A percentile compares a stretch with the other conserved stretches of the same genome.
These are phyloP conservation scores for Asterochloris sp. DNA, from an alignment of 139 green algal genomes.

Conservation along the genomic window DNA sequence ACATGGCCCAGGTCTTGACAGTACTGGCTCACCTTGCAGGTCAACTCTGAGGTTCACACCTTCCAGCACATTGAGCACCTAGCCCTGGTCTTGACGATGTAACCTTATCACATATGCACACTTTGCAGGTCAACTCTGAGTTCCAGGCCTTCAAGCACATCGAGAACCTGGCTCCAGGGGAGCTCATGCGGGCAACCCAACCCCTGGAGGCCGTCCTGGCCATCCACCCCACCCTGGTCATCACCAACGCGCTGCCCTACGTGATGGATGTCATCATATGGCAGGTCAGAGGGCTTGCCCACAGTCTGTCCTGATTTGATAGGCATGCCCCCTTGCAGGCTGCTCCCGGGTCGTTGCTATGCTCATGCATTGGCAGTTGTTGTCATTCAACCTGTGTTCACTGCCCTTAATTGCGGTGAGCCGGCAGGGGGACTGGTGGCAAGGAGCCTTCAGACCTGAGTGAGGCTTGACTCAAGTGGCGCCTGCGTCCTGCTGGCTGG, in stretches of 20 bases:
- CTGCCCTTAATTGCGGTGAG: too few relatives aligned
- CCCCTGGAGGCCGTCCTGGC: slow-evolving; percentile 68
- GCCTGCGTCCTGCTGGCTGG: too few relatives aligned
- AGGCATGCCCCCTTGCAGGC: too few relatives aligned
- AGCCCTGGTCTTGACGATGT: background rate
- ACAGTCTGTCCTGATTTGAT: too few relatives aligned
- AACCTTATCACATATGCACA: background rate
- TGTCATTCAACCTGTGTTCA: background rate
- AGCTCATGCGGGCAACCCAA: slow-evolving; percentile 44
- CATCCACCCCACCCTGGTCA: slow-evolving; percentile 60
- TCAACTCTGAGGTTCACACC: too few relatives aligned
- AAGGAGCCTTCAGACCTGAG: too few relatives aligned
- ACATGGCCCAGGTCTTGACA: background rate
- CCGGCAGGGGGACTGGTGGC: too few relatives aligned
- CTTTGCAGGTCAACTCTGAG: slow-evolving; percentile 44
- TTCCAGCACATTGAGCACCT: background rate
- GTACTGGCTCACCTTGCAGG: slow-evolving; percentile 7
- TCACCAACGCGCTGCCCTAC: slow-evolving; percentile 77
- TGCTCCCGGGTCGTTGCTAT: too few relatives aligned
- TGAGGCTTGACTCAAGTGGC: too few relatives aligned
- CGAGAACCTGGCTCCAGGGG: slow-evolving; percentile 42
- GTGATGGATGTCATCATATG: slow-evolving; percentile 53
- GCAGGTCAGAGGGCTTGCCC: slow-evolving; percentile 27
- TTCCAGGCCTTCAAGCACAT: slow-evolving; percentile 67
- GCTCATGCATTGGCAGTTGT: background rate